phyloP scores from a whole-genome alignment of 148 eudicot species.

The Hydrangea macrophylla region DNA sequence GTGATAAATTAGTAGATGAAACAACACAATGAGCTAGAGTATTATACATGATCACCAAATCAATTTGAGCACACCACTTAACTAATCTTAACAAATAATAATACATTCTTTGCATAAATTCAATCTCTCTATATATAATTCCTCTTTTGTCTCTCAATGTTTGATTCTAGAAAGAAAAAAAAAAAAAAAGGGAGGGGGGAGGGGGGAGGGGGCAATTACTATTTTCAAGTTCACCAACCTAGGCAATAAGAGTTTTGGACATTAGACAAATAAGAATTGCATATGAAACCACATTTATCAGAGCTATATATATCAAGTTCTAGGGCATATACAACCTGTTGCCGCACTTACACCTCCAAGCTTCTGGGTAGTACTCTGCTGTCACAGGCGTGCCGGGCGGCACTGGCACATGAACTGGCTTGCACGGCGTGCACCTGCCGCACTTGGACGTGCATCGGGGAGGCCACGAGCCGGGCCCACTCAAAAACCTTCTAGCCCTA shows the following conservation, averaged over 20 bases:
- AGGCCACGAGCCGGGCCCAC: constrained; percentile 58
- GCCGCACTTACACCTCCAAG: constrained; percentile 72
- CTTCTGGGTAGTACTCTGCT: constrained; percentile 67
- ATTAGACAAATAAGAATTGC: not conserved
- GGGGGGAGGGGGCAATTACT: not conserved
- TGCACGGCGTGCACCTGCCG: constrained; percentile 59
- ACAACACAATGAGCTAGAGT: too few species aligned
- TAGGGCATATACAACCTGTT: constrained; percentile 58
- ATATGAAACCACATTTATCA: not conserved
- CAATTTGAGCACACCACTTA: too few species aligned
- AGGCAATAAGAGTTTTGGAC: not conserved
- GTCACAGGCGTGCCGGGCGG: constrained; percentile 57
- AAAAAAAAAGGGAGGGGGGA: too few species aligned
- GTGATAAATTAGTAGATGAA: too few species aligned
- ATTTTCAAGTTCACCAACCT: not conserved
- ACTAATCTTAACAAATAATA: too few species aligned
- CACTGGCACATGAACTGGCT: constrained; percentile 52
- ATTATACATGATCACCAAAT: too few species aligned
- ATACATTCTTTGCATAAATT: not conserved
- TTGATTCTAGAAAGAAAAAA: not conserved
- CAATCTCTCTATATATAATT: not conserved
- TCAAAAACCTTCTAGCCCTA: constrained; percentile 29
- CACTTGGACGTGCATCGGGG: constrained; percentile 57
- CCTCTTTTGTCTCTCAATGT: not conserved
- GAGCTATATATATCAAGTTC: not conserved